Conservation (phyloP, 2,329 filamentous ascomycete species). For the Trichoderma koningiopsis region DNA sequence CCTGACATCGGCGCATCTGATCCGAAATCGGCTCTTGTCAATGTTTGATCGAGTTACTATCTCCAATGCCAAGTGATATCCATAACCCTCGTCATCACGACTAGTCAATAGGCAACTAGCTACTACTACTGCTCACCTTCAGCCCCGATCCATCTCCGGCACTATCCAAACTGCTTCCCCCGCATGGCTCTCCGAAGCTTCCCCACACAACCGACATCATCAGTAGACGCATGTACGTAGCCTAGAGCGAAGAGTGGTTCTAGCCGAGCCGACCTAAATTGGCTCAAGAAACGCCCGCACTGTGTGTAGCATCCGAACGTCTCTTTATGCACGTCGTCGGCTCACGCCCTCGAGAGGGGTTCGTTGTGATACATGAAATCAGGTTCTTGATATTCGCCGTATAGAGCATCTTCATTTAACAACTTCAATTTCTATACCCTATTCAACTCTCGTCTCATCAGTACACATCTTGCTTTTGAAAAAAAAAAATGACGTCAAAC, state of each 20-base stretch:
- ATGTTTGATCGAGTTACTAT: not conserved
- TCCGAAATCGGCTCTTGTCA: constrained; percentile 19
- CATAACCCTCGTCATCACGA: not conserved
- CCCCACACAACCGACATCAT: not conserved
- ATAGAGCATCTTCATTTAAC: not conserved
- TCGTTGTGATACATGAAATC: not conserved
- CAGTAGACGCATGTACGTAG: not conserved
- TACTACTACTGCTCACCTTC: not conserved
- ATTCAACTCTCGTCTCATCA: not conserved
- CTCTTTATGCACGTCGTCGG: not conserved
- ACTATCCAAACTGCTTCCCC: not conserved
- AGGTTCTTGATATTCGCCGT: not conserved
- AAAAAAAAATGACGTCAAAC: constrained; percentile 12
- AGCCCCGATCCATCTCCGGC: not conserved
- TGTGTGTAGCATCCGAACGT: not conserved
- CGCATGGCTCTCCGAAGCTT: not conserved
- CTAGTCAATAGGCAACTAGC: not conserved
- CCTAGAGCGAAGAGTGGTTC: not conserved
- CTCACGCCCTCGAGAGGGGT: not conserved
- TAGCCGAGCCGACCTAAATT: constrained; percentile 1
- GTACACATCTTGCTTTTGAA: not conserved
- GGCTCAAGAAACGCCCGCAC: not conserved
- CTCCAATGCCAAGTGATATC: not conserved
- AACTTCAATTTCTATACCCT: too few species aligned
- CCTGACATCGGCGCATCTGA: not conserved